Conservation (phyloP, 2,329 filamentous ascomycete genomes). For the Tolypocladium paradoxum region DNA sequence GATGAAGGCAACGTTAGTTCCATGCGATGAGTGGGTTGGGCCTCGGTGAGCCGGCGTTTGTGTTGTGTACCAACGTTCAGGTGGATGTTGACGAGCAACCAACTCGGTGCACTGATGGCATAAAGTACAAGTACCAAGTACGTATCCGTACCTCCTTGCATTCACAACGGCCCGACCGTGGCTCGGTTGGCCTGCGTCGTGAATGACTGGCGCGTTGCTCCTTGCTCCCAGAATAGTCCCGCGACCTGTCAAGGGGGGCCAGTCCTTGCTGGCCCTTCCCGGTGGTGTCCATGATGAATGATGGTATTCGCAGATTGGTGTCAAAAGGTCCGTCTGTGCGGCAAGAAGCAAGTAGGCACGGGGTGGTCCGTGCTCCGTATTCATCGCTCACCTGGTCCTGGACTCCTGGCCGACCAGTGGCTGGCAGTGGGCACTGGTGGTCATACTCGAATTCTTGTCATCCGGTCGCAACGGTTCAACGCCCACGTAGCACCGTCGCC, state of each 20-base stretch:
- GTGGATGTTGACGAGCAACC: background rate
- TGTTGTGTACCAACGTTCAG: background rate
- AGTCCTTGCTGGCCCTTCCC: too few species aligned
- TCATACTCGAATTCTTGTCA: background rate
- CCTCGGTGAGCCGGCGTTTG: background rate
- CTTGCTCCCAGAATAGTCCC: too few species aligned
- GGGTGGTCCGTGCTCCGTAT: too few species aligned
- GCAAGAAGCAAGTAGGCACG: background rate
- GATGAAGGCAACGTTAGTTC: background rate
- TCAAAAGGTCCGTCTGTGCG: background rate
- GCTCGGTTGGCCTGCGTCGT: background rate
- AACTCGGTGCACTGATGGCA: background rate
- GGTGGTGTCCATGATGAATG: background rate
- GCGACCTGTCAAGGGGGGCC: too few species aligned
- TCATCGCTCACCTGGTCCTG: too few species aligned
- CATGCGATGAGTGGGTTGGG: background rate
- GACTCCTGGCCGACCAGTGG: too few species aligned
- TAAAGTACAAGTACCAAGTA: background rate
- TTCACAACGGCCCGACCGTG: too few species aligned
- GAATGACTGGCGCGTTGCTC: background rate
- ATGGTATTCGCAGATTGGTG: background rate
- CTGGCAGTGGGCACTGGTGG: too few species aligned
- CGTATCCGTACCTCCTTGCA: too few species aligned
- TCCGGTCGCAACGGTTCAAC: background rate
- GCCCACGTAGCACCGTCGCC: background rate